Conservation (phyloP, 352 stramenopile species). For the Phytopythium delawarense region DNA sequence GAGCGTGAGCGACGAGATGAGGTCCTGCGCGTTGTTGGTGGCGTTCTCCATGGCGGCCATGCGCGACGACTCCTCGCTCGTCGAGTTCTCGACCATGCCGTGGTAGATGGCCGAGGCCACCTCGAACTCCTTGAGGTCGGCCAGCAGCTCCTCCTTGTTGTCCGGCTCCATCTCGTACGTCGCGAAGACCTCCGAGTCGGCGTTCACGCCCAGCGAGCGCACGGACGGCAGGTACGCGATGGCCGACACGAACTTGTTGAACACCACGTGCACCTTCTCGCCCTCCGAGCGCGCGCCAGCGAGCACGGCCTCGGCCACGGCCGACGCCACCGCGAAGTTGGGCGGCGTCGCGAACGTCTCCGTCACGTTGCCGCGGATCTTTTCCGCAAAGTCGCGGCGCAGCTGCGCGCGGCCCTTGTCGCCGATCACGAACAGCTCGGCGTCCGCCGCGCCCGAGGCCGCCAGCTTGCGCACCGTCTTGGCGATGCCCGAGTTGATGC, state of each 20-base stretch:
- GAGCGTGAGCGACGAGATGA: slow-evolving; percentile 94
- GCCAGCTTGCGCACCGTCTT: slow-evolving; percentile 87
- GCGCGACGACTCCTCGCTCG: slow-evolving; percentile 96
- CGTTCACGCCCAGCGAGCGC: slow-evolving; percentile 59
- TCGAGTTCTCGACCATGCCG: slow-evolving; percentile 96
- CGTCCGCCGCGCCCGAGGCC: slow-evolving; percentile 38
- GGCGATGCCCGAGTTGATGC: slow-evolving; percentile 97
- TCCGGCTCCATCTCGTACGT: slow-evolving; percentile 98
- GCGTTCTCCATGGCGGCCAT: slow-evolving; percentile 99
- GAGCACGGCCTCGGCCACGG: slow-evolving; percentile 87
- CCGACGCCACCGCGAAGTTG: slow-evolving; percentile 92
- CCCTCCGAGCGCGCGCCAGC: slow-evolving; percentile 75
- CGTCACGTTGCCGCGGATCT: slow-evolving; percentile 78
- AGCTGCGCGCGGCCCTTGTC: slow-evolving; percentile 96
- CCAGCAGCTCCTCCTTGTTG: slow-evolving; percentile 95
- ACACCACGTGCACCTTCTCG: slow-evolving; percentile 95
- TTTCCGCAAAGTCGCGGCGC: slow-evolving; percentile 64
- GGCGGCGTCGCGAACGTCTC: slow-evolving; percentile 69
- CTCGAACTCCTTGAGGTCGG: slow-evolving; percentile 96
- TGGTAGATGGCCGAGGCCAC: slow-evolving; percentile 90
- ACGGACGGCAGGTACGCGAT: slow-evolving; percentile 95
- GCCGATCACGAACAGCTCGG: slow-evolving; percentile 93
- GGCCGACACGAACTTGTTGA: slow-evolving; percentile 97
- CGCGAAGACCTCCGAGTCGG: slow-evolving; percentile 66
- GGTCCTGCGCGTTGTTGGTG: slow-evolving; percentile 97